Conservation (phyloP, 1,139 yeast genomes). For the Suhomyces guaymorum region DNA sequence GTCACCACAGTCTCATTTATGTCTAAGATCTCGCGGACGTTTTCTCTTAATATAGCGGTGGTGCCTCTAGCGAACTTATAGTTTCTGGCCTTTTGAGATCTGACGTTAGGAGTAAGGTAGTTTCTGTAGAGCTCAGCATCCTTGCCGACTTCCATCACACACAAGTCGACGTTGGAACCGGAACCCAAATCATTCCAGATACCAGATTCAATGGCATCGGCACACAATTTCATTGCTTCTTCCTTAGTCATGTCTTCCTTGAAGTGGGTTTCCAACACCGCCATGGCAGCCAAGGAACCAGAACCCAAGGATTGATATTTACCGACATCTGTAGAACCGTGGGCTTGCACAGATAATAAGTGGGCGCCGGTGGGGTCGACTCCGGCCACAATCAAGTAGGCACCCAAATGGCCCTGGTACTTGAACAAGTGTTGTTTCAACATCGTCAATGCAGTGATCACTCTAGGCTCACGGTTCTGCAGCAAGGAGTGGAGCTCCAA, state of each 20-base stretch:
- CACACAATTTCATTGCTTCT: slow-evolving; percentile 85
- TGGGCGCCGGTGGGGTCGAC: slow-evolving; percentile 96
- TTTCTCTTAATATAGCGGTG: slow-evolving; percentile 74
- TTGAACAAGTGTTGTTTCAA: slow-evolving; percentile 93
- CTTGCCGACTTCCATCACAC: slow-evolving; percentile 92
- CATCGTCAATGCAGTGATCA: slow-evolving; percentile 89
- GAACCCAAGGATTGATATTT: slow-evolving; percentile 91
- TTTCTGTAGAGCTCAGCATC: slow-evolving; percentile 84
- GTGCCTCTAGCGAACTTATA: slow-evolving; percentile 91
- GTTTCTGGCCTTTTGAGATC: slow-evolving; percentile 74
- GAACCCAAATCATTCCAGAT: slow-evolving; percentile 99
- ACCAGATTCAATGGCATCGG: slow-evolving; percentile 96
- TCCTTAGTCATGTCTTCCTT: slow-evolving; percentile 73
- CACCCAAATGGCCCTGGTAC: slow-evolving; percentile 97
- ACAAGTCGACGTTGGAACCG: slow-evolving; percentile 94
- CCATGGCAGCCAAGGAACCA: slow-evolving; percentile 99
- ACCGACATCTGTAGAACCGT: slow-evolving; percentile 96
- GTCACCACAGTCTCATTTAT: slow-evolving; percentile 65
- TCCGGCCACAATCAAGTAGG: slow-evolving; percentile 95
- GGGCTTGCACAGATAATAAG: slow-evolving; percentile 91
- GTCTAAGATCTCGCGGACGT: slow-evolving; percentile 64
- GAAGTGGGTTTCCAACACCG: slow-evolving; percentile 90
- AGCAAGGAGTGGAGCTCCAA: slow-evolving; percentile 85
- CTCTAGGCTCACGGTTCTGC: slow-evolving; percentile 86
- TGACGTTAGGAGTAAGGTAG: slow-evolving; percentile 85